These are phyloP conservation scores for Bruguiera parviflora DNA, from an alignment of 345 rosid species.

Conservation along the genomic window DNA sequence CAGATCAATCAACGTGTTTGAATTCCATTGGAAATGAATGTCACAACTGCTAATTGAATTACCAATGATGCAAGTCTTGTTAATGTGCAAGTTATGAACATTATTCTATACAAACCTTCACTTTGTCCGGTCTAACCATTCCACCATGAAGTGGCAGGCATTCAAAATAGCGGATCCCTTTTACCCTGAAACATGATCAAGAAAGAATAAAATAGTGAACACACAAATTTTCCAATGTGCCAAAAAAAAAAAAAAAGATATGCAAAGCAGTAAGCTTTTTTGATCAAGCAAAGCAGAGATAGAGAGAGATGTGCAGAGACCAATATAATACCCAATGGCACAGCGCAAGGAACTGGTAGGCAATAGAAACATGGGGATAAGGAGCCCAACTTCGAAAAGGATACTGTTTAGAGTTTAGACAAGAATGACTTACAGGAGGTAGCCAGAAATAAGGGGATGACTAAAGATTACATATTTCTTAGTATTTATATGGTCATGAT, in stretches of 20 bases:
- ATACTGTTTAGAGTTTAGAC: too few species aligned
- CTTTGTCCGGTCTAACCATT: constrained; percentile 87
- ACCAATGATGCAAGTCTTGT: not conserved
- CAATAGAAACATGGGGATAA: too few species aligned
- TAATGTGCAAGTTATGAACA: not conserved
- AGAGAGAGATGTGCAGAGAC: not conserved
- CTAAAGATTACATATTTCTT: too few species aligned
- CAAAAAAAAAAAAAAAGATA: constrained; percentile 8
- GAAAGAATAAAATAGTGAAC: constrained; percentile 5
- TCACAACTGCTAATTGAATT: not conserved
- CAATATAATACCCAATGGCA: too few species aligned
- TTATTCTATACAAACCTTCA: constrained; percentile 52
- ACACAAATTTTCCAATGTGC: not conserved
- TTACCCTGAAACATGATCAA: constrained; percentile 50
- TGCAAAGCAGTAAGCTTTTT: not conserved
- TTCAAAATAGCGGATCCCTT: constrained; percentile 68
- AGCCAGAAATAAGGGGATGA: too few species aligned
- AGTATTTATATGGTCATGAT: too few species aligned
- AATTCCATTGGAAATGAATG: too few species aligned
- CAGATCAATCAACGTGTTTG: not conserved
- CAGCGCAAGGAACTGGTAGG: too few species aligned
- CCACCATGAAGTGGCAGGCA: constrained; percentile 80
- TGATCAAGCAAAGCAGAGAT: not conserved
- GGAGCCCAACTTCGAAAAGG: too few species aligned
- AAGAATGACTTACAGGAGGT: too few species aligned